Evolutionary conservation across 495 filamentous ascomycete genomes (phyloP).

Genomic region (Copromyces sp.): DNA sequence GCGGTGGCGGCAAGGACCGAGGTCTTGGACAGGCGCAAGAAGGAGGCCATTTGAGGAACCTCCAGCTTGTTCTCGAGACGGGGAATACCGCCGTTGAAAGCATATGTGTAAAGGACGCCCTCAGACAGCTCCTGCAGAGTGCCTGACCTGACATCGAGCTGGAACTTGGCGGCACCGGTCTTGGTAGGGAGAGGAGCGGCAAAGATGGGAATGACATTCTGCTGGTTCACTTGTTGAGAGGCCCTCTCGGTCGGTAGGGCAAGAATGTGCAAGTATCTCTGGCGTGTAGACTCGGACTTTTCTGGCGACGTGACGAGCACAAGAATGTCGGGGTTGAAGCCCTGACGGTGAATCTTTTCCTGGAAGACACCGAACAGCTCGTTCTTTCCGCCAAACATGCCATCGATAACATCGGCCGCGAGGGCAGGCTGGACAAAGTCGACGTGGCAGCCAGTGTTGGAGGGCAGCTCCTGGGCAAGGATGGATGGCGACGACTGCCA

Average conservation of each 20-base stretch:
- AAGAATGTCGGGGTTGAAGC: slow-evolving; percentile 37
- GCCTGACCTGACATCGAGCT: slow-evolving; percentile 47
- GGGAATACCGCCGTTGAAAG: slow-evolving; percentile 40
- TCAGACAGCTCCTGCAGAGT: slow-evolving; percentile 40
- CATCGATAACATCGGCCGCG: slow-evolving; percentile 33
- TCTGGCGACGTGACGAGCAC: slow-evolving; percentile 30
- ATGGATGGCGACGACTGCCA: slow-evolving; percentile 27
- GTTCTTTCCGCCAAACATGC: slow-evolving; percentile 31
- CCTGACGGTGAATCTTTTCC: slow-evolving; percentile 24
- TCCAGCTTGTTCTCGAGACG: slow-evolving; percentile 29
- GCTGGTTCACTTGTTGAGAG: slow-evolving; percentile 12
- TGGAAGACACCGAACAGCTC: slow-evolving; percentile 30
- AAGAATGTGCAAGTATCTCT: slow-evolving; percentile 38
- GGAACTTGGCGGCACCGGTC: slow-evolving; percentile 23
- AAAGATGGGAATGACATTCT: slow-evolving; percentile 19
- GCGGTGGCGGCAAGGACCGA: slow-evolving; percentile 37
- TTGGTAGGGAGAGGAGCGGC: slow-evolving; percentile 16
- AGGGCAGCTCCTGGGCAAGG: slow-evolving; percentile 27
- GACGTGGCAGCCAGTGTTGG: slow-evolving; percentile 22
- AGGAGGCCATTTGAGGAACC: slow-evolving; percentile 32
- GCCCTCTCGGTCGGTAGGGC: slow-evolving; percentile 24
- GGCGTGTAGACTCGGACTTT: background rate
- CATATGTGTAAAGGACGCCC: slow-evolving; percentile 38
- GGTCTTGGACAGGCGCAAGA: slow-evolving; percentile 42
- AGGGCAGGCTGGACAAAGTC: slow-evolving; percentile 29